A percentile compares a stretch with the other conserved stretches of the same genome.
phyloP scores from a whole-genome alignment of 768 basidiomycete genomes.

The Mycena albidolilacea region DNA sequence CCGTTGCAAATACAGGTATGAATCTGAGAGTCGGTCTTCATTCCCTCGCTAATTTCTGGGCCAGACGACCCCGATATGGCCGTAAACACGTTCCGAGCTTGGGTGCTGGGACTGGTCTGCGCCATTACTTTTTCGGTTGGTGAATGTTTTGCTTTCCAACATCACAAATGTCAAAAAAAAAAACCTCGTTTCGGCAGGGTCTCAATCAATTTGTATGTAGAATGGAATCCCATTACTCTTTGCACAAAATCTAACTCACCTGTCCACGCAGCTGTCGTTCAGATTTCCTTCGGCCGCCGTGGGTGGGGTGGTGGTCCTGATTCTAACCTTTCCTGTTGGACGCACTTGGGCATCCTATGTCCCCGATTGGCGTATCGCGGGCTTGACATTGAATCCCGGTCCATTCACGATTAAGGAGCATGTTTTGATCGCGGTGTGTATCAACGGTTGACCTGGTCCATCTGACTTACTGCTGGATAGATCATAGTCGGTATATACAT shows the following conservation, averaged over 20 bases:
- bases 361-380: slow-evolving; percentile 68
- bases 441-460: background rate
- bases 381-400: slow-evolving; percentile 72
- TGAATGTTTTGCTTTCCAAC: background rate
- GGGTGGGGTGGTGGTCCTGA: slow-evolving; percentile 72
- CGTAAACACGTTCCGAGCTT: slow-evolving; percentile 64
- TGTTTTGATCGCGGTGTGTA: slow-evolving; percentile 69
- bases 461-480: background rate
- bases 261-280: slow-evolving; percentile 19
- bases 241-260: too few species aligned
- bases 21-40: background rate
- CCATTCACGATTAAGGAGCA: slow-evolving; percentile 76
- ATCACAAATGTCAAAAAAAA: background rate
- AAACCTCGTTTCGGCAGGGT: slow-evolving; percentile 50
- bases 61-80: slow-evolving; percentile 75
- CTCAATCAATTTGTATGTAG: slow-evolving; percentile 59
- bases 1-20: slow-evolving; percentile 63
- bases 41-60: slow-evolving; percentile 73
- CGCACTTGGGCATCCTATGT: slow-evolving; percentile 68
- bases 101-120: slow-evolving; percentile 70
- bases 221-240: background rate
- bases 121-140: slow-evolving; percentile 65
- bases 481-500: slow-evolving; percentile 25
- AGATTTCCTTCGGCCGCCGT: slow-evolving; percentile 56
- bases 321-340: slow-evolving; percentile 77